Evolutionary conservation across 768 basidiomycete genomes (phyloP).

Genomic region (Rhodotorula diobovata): DNA sequence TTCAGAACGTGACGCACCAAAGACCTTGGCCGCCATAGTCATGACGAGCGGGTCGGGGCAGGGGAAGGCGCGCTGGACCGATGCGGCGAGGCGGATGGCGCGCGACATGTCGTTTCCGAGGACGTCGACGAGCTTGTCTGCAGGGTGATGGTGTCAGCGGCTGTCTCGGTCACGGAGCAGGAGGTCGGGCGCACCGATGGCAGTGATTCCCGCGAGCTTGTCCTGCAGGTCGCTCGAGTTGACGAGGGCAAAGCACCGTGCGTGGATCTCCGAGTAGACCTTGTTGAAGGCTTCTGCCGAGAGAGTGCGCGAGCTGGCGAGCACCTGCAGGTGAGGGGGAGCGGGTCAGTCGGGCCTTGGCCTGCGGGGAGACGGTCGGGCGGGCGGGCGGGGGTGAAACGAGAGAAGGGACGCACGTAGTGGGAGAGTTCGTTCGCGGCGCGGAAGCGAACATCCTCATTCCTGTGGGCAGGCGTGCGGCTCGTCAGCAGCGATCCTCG

Average conservation of each 20-base stretch:
- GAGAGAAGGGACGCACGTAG: constrained; percentile 2
- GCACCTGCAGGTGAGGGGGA: not conserved
- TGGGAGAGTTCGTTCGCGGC: constrained; percentile 30
- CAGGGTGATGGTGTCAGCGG: not conserved
- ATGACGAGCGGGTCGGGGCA: constrained; percentile 88
- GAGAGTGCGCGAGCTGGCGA: constrained; percentile 33
- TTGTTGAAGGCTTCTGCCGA: constrained; percentile 41
- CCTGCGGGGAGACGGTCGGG: too few species aligned
- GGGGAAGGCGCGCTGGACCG: constrained; percentile 86
- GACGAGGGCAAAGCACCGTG: constrained; percentile 39
- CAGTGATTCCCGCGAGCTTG: constrained; percentile 77
- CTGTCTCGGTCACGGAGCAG: too few species aligned
- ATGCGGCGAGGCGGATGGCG: constrained; percentile 82
- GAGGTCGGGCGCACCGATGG: constrained; percentile 62
- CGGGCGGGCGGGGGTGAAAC: not conserved
- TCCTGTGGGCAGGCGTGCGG: not conserved
- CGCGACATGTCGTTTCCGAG: constrained; percentile 76
- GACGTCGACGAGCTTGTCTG: constrained; percentile 69
- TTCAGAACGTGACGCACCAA: constrained; percentile 20
- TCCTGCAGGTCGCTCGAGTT: constrained; percentile 59
- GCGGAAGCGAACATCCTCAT: constrained; percentile 27
- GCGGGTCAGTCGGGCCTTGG: not conserved
- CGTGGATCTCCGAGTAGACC: constrained; percentile 37
- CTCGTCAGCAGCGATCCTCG: not conserved
- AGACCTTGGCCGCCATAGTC: constrained; percentile 49